Evolutionary conservation across 495 filamentous ascomycete genomes (phyloP), one percentile per base, ranked within the genome.

Genomic region (Penicillium alfredii): DNA sequence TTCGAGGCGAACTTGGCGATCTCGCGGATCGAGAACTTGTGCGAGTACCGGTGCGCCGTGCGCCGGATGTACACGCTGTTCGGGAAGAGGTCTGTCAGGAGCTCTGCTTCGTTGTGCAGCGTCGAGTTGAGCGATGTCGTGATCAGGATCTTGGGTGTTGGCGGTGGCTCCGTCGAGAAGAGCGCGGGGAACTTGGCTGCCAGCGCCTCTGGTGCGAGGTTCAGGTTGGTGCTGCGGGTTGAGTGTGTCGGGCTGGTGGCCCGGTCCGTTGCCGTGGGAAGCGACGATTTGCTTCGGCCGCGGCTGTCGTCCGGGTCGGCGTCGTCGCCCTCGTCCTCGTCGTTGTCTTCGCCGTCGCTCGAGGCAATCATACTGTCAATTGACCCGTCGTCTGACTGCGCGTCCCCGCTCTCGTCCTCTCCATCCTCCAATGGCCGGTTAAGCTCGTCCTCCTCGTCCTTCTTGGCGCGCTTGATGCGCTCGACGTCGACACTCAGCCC

Each of bases 11-110:
- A 95, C 46, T 78, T 75, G 48, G 82, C 73, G 38, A 98, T 97
- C 59, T 98, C 92, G 32, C 82, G 76, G 39, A 96, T 73, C 26
- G 83, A 88, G 61, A 89, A 95, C 36, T 88, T 88, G 64, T 94
- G 79, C 5, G 77, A 72, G 56, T 84, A 82, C 27, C 76, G 77
- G 54, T 95, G 88, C 2, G 79, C 76, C 13, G 80, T 83, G 23
- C 92, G 85, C 3, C 76, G 82, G 51, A 97, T 84, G 62, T 96
- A 98, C 28, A 73, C 81, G 46, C 77, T 78, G 63, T 94, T 87
- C 2, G 92, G 90, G 61, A 98, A 89, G 33, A 96, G 59, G 8
- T 66, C 71, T 30, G 82, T 84, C 29, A 98, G 73, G 22, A 84
- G 65, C 41, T 84, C 60, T 30, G 85, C 84, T 74, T 94, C 78